Percentiles rank a stretch among this genome's conserved stretches.
phyloP scores from a whole-genome alignment of 805 yeast genomes.

The Starmerella gropengiesseri region DNA sequence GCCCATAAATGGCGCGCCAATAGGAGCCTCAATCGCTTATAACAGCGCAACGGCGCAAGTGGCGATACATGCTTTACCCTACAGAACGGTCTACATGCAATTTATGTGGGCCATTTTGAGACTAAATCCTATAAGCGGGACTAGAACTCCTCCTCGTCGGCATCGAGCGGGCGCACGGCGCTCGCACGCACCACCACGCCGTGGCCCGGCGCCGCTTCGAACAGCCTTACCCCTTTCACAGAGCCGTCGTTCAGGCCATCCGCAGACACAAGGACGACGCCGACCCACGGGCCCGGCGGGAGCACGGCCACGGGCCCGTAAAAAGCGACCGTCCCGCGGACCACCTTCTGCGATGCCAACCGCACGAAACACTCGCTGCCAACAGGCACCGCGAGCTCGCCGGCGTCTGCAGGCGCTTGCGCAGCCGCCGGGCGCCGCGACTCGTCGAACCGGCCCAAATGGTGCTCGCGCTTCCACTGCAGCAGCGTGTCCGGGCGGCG shows the following conservation, averaged over 20 bases:
- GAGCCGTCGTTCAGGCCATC: constrained; percentile 79
- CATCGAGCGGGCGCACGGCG: constrained; percentile 60
- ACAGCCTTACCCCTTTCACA: constrained; percentile 49
- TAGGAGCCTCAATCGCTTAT: too few species aligned
- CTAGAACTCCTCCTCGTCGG: constrained; percentile 36
- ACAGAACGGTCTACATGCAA: too few species aligned
- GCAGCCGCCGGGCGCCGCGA: constrained; percentile 23
- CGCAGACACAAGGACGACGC: constrained; percentile 76
- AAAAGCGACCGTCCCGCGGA: constrained; percentile 55
- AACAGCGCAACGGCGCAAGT: too few species aligned
- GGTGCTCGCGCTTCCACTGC: constrained; percentile 61
- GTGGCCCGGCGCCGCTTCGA: constrained; percentile 43
- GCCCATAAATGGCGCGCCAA: too few species aligned
- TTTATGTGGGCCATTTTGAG: too few species aligned
- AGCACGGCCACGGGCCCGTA: constrained; percentile 60
- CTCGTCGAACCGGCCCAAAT: constrained; percentile 58
- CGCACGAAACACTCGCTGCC: constrained; percentile 28
- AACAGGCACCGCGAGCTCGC: constrained; percentile 12
- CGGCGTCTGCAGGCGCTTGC: constrained; percentile 9
- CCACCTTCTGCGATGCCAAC: constrained; percentile 35
- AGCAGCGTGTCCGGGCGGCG: constrained; percentile 51
- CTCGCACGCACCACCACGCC: constrained; percentile 73
- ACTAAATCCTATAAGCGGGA: too few species aligned
- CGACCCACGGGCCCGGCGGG: constrained; percentile 50
- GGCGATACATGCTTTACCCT: too few species aligned